Evolutionary conservation across 2,329 filamentous ascomycete species (phyloP), one percentile per base, ranked within the genome.

Genomic region (Xylariaceae sp.): DNA sequence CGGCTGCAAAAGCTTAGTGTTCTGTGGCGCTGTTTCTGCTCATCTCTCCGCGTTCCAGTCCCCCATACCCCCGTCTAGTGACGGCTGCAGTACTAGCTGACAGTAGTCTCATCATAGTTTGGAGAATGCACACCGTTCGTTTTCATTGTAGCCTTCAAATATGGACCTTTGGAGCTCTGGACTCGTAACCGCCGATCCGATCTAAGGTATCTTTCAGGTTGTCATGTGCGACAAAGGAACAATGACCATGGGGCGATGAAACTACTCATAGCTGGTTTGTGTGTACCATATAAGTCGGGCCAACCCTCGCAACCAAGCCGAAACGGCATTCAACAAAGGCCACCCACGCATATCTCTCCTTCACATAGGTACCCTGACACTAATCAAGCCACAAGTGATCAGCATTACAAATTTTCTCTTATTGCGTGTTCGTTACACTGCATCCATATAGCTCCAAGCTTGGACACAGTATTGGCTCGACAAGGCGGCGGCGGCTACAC

Each of bases 41-140:
- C 58, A 64, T 63, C 61, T 61, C 60, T 60, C 59, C 60, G 65
- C 64, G 60, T 66, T 66, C 64, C 63, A 66, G 60, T 62, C 56
- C 43, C 15, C 30, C 29, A 59, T 62, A 54, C 43, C 15, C 30
- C 29, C 40, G 23, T 30, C 29, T 50, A 27, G 40, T 37, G 50
- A 50, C 32, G 29, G 40, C 43, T 43, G 37, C 13, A 32, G 26
- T 45, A 16, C 21, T 30, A 49, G 53, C 42, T 59, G 44, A 53
- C 43, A 37, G 30, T 32, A 45, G 55, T 57, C 51, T 62, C 53
- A 55, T 45, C 27, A 23, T 50, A 45, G 36, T 21, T 42, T 10
- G 6, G 21, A 35, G 13, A 44, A 55, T 48, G 46, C 20, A 49
- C 44, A 54, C 43, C 26, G 26, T 23, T 57, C 53, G 49, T 54